Evolutionary conservation across 768 basidiomycete genomes (phyloP), one percentile per base, ranked within the genome.

Genomic region (Boletus rubropictus): DNA sequence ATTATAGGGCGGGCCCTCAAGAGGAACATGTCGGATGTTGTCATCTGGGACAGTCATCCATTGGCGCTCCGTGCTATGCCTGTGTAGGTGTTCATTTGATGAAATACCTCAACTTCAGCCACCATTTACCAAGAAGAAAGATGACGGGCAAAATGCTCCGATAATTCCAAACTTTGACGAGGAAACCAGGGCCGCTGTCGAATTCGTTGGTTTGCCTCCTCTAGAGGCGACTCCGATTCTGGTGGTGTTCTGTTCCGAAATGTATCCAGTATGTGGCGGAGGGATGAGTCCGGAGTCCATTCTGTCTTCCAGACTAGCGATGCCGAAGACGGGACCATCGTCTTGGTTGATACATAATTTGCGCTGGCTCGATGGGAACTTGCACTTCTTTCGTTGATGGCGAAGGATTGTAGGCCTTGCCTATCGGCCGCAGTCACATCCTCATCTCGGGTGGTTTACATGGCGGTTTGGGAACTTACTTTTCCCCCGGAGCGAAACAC

Each of bases 1-100:
- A 15, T 27, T 11, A 11, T 37, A 4, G 24, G 46, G 24, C 22
- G 9, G 5, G 9, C 8, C 22, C 24, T 51, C 27, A 54, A 36
- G 7, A 18, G 10, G 18, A 32, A 2, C 1, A 27, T 42, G n/a
- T 33, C 17, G 76, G 79, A 80, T 52, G 51, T 79, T 27, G 76
- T 75, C 28, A 59, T 80, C 12, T 87, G 85, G 84, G 83, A 87
- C 49, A 79, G 78, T 4, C 88, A 91, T 62, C 91, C 89, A 0
- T 73, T 94, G 21, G 59, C 77, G 0, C 71, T 92, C 4, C 89
- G 89, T 18, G 84, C 89, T 0, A 90, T 88, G 1, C 90, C 91
- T 0, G 64, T 69, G 4, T 89, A 92, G 57, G 88, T 90, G 0
- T 89, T 77, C 63, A 82, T 92, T n/a, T 45, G 91, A 94, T 54